phyloP scores from a whole-genome alignment of 768 basidiomycete genomes.

The Rhizopogon rudus region DNA sequence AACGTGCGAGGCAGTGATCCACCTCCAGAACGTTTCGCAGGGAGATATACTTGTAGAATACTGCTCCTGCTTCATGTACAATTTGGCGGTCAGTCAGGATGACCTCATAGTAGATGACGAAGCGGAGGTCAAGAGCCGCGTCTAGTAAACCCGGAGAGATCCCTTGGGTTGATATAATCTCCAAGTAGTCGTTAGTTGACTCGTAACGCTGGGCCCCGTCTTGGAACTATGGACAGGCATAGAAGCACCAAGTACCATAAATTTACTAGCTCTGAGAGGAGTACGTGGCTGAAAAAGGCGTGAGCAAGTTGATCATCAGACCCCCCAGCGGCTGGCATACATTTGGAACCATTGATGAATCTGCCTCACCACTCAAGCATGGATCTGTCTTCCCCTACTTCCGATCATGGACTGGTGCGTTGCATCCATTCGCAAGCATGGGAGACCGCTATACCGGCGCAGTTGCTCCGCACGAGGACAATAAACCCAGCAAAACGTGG shows the following conservation, averaged over 20 bases:
- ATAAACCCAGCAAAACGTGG: conserved; percentile 12
- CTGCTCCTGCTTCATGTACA: conserved; percentile 24
- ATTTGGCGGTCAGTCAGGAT: conserved; percentile 22
- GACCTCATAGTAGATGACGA: conserved; percentile 25
- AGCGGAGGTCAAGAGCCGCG: conserved; percentile 23
- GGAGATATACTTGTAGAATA: conserved; percentile 30
- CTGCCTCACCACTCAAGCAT: conserved; percentile 25
- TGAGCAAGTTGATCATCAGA: not conserved
- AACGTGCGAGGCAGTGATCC: conserved; percentile 16
- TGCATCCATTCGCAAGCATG: not conserved
- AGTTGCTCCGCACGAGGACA: conserved; percentile 10
- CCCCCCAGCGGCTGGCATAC: not conserved
- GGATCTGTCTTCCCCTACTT: conserved; percentile 8
- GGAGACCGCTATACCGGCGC: conserved; percentile 25
- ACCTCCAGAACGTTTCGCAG: conserved; percentile 35
- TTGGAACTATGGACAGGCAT: no score
- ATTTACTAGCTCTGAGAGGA: not conserved
- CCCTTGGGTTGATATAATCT: not conserved
- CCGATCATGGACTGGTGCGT: not conserved
- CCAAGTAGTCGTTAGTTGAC: not conserved
- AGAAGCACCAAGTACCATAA: not conserved
- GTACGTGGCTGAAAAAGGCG: not conserved
- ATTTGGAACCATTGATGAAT: not conserved
- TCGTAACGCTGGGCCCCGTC: not conserved
- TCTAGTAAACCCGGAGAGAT: not conserved